Evolutionary conservation across 169 alveolate species (phyloP).

Genomic region (Cryptosporidium muris): DNA sequence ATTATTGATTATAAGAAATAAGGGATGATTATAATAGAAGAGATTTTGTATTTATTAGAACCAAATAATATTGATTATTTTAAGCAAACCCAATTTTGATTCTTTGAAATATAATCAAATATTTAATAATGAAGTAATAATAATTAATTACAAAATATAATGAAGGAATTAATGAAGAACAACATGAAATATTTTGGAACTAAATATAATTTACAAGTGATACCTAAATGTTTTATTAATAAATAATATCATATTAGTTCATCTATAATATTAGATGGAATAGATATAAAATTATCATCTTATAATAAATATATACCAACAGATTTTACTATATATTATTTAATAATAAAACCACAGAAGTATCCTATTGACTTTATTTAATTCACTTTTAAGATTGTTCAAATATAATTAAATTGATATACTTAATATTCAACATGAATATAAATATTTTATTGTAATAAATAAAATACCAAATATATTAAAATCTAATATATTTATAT

Average conservation of each 20-base stretch:
- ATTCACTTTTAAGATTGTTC: background rate
- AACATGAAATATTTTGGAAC: background rate
- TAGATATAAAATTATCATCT: background rate
- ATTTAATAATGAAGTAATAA: background rate
- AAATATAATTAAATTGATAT: background rate
- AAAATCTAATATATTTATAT: constrained; percentile 1
- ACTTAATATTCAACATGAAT: background rate
- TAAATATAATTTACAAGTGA: constrained; percentile 1
- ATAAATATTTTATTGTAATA: too few relatives aligned
- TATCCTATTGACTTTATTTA: constrained; percentile 7
- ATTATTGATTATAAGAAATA: background rate
- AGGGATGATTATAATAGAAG: background rate
- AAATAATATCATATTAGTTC: background rate
- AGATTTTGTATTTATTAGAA: constrained; percentile 9
- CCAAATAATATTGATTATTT: constrained; percentile 21
- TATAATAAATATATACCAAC: constrained; percentile 22
- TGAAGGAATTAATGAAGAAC: constrained; percentile 14
- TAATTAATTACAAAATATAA: background rate
- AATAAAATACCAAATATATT: background rate
- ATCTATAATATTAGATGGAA: background rate
- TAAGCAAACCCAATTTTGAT: background rate
- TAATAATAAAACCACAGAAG: background rate
- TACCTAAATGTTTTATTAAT: constrained; percentile 9
- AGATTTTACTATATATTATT: constrained; percentile 5
- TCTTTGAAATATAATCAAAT: background rate